Conservation (phyloP, 2,329 filamentous ascomycete species). For the Pseudopithomyces maydicus region DNA sequence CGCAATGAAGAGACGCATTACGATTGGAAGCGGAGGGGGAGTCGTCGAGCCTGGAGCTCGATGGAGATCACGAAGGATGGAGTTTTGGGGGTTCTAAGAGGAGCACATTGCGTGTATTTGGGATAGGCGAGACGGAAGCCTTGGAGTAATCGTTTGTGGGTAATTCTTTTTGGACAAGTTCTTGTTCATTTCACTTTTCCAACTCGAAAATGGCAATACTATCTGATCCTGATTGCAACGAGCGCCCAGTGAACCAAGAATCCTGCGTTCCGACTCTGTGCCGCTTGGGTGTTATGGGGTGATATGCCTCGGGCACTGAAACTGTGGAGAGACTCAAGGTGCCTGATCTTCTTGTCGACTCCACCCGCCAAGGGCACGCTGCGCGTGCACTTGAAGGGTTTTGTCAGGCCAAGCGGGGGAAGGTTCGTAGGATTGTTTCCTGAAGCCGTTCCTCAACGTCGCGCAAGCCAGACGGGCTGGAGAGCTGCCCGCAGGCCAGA, state of each 20-base stretch:
- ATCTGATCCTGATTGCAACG: conserved; percentile 6
- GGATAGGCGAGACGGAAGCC: too few relatives aligned
- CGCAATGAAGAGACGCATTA: not conserved
- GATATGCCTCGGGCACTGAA: conserved; percentile 6
- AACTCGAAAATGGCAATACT: not conserved
- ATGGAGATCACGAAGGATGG: not conserved
- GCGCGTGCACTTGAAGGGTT: not conserved
- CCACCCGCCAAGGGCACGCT: not conserved
- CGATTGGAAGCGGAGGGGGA: not conserved
- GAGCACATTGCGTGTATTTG: too few relatives aligned
- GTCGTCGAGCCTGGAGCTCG: conserved; percentile 53
- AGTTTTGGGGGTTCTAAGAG: not conserved
- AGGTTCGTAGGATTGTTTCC: not conserved
- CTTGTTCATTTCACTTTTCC: not conserved
- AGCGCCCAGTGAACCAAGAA: not conserved
- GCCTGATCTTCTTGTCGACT: not conserved
- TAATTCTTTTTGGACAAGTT: not conserved
- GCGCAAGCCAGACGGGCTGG: not conserved
- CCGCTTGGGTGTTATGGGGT: not conserved
- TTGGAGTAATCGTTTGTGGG: not conserved
- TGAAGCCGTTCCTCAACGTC: not conserved
- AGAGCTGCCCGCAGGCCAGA: not conserved
- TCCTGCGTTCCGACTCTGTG: not conserved
- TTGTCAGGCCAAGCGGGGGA: not conserved
- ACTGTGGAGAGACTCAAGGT: conserved; percentile 11